Base-by-base conservation (phyloP, 1,284 basidiomycete species). In the Cryptococcus wingfieldii region DNA sequence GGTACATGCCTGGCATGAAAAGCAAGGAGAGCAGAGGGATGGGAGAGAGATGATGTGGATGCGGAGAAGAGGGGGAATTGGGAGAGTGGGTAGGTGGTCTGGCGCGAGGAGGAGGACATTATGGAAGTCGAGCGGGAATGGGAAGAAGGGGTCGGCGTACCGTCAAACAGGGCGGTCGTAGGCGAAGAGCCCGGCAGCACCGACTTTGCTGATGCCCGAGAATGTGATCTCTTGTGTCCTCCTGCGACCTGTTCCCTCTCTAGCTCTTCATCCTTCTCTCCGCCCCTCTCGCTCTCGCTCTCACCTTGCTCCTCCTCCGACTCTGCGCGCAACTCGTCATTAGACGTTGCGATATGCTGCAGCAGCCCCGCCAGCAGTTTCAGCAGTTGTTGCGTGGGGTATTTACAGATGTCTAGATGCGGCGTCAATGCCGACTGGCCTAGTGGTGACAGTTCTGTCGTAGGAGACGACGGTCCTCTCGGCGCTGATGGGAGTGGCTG, bases 1-100 rank as follows among this genome's bases (percentile, higher is more conserved):
- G 95, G 95, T 31, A 98, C 84, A 74, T 97, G 95, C 28, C 95
- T 85, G 0, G 95, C 95, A 74, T 98, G 94, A 74, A 98, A 98
- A 45, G 90, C 89, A 37, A 97, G 84, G 0, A 89, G 86, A 23
- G 90, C 88, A 2, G 89, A 86, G 2, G 88, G 86, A 9, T 88
- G 88, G 3, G 83, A 81, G 41, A 96, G 82, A 1, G 91, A 86
- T 5, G 81, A 78, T 51, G 86, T 83, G 1, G 91, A 91, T 1
- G 94, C 93, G 2, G 87, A 85, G 31, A 76, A 76, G 14, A 74
- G 54, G 86, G 82, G 39, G 83, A 80, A 47, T 76, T 78, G 85
- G 31, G 53, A 34, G 9, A 49, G 28, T 19, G 47, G 47, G 37
- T 49, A 49, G 19, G 47, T 38, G n/a, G 47, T 49, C 8, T 19